Evolutionary conservation across 1,284 basidiomycete genomes (phyloP).

Genomic region (Ustilago shanxiensis): DNA sequence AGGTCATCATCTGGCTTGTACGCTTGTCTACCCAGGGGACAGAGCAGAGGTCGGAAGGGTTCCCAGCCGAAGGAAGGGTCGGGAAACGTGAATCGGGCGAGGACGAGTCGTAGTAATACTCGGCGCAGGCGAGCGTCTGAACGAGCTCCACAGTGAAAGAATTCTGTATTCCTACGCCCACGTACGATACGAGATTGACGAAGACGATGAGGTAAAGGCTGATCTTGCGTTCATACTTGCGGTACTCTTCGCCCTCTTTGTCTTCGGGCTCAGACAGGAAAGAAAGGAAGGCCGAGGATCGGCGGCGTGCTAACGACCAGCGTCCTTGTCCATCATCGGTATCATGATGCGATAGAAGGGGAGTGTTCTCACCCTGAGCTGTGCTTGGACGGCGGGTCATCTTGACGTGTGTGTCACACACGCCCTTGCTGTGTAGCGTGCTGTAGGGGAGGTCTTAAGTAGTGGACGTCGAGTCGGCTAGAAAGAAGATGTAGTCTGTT

Average conservation of each 20-base stretch:
- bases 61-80: slow-evolving; percentile 23
- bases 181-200: slow-evolving; percentile 14
- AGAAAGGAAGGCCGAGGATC: slow-evolving; percentile 45
- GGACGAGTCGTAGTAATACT: slow-evolving; percentile 33
- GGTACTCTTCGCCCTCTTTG: slow-evolving; percentile 31
- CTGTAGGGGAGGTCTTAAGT: background rate
- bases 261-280: slow-evolving; percentile 45
- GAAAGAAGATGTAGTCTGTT: background rate
- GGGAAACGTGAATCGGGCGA: slow-evolving; percentile 13
- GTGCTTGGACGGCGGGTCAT: slow-evolving; percentile 18
- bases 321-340: slow-evolving; percentile 14
- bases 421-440: background rate
- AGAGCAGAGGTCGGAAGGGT: slow-evolving; percentile 32
- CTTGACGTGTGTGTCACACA: background rate
- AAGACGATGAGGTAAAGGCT: slow-evolving; percentile 24
- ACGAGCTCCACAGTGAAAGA: slow-evolving; percentile 29
- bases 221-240: slow-evolving; percentile 21
- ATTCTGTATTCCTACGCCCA: slow-evolving; percentile 20
- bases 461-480: too few species aligned
- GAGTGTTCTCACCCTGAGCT: slow-evolving; percentile 34
- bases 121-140: slow-evolving; percentile 41
- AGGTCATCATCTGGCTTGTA: slow-evolving; percentile 26
- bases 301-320: slow-evolving; percentile 31
- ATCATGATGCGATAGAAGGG: slow-evolving; percentile 18
- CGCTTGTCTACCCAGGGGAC: slow-evolving; percentile 36